Conservation (phyloP, 768 basidiomycete genomes). For the Termitomyces sp. region DNA sequence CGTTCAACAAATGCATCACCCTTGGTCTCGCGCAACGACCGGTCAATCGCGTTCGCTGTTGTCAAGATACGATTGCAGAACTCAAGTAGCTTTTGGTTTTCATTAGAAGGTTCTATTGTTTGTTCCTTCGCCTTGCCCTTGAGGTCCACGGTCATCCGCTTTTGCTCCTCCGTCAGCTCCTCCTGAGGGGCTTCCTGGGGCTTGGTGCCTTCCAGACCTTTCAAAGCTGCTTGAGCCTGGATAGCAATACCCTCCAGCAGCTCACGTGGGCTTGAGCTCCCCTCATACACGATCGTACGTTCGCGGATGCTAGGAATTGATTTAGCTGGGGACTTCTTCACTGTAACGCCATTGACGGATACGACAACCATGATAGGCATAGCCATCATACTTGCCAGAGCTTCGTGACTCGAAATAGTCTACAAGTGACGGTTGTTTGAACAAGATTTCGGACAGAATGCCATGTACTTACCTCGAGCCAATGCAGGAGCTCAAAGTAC, state of each 20-base stretch:
- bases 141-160: conserved; percentile 67
- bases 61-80: conserved; percentile 86
- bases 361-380: conserved; percentile 92
- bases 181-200: conserved; percentile 37
- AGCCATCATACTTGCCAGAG: conserved; percentile 91
- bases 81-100: conserved; percentile 68
- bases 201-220: conserved; percentile 71
- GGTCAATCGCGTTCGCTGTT: conserved; percentile 82
- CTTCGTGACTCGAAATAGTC: conserved; percentile 93
- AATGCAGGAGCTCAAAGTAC: conserved; percentile 87
- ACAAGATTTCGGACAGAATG: conserved; percentile 4
- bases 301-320: conserved; percentile 58
- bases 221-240: conserved; percentile 88
- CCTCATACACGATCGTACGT: conserved; percentile 84
- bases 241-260: conserved; percentile 87
- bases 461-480: conserved; percentile 70
- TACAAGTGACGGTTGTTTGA: conserved; percentile 21
- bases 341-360: conserved; percentile 56
- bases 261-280: conserved; percentile 86
- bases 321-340: conserved; percentile 43
- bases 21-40: conserved; percentile 83
- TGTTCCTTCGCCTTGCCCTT: conserved; percentile 66
- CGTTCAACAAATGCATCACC: conserved; percentile 82
- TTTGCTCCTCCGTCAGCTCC: conserved; percentile 85
- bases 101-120: conserved; percentile 46